Evolutionary conservation across 768 basidiomycete genomes (phyloP), one percentile per base, ranked within the genome.

Genomic region (Paxillus rubicundulus): DNA sequence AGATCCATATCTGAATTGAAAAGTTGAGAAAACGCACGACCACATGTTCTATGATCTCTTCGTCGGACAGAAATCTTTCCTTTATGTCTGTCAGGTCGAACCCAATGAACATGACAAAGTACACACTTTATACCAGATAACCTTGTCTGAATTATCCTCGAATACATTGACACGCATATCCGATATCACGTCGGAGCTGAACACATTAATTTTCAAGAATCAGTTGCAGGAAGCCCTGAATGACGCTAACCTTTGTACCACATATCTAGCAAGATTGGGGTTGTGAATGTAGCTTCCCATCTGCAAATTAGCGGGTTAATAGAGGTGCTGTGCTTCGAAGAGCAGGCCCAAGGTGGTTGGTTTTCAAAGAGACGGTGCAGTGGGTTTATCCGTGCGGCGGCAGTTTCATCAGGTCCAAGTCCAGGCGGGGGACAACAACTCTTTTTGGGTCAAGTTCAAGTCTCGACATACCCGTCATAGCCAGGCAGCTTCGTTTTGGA

Each of bases 71-170:
- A 64, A 80, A 84, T 53, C 89, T 76, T 75, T 91, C 87, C 88
- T 90, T 72, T 58, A 57, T 53, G 33, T 38, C 40, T 21, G 40
- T 69, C 50, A 60, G 61, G 36, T 10, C 30, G 13, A 20, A 42
- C 39, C 5, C 28, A 9, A 43, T 20, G 4, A 34, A 45, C 18
- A 40, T 40, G 18, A 45, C 28, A n/a, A 39, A 28, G 24, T 2
- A 56, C 75, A 45, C 62, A 85, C 87, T 77, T 89, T 89, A 68
- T 82, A 89, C 87, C 87, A 90, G 17, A 84, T 67, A 3, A 89
- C 76, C 38, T 74, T 75, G 4, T 78, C 76, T 3, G 81, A 77
- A 30, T 72, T 74, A 63, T 87, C 86, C 54, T 80, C 76, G 3
- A 68, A 72, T 1, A 90, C 76, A 54, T 87, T 84, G 6, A 90